Evolutionary conservation across 2,329 filamentous ascomycete species (phyloP).

Genomic region (Diplodia sapinea): DNA sequence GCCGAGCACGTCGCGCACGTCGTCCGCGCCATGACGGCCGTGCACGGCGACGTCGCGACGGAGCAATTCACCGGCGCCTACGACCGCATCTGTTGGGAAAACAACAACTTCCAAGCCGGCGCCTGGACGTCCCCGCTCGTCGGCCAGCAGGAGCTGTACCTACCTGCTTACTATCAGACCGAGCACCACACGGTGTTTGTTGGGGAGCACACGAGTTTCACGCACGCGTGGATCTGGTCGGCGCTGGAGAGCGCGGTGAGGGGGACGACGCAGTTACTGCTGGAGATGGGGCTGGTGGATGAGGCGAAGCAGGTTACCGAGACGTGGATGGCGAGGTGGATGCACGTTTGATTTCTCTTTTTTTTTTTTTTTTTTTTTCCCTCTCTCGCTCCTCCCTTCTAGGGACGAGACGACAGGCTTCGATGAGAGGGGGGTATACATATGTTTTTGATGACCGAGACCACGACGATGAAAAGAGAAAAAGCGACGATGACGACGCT

Average conservation of each 20-base stretch:
- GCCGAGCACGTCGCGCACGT: conserved; percentile 67
- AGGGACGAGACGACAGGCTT: too few species aligned
- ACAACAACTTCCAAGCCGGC: conserved; percentile 65
- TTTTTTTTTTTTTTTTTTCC: too few species aligned
- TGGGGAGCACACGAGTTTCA: conserved; percentile 71
- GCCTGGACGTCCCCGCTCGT: conserved; percentile 66
- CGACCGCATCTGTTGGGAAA: conserved; percentile 69
- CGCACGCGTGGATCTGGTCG: conserved; percentile 72
- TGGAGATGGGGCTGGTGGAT: conserved; percentile 70
- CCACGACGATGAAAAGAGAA: too few species aligned
- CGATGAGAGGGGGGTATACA: too few species aligned
- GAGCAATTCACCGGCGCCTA: conserved; percentile 70
- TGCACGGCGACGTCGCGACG: conserved; percentile 66
- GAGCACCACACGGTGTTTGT: conserved; percentile 72
- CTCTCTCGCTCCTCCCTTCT: too few species aligned
- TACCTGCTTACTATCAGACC: conserved; percentile 75
- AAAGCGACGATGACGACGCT: too few species aligned
- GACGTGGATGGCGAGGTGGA: conserved; percentile 74
- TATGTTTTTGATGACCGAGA: too few species aligned
- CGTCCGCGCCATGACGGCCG: conserved; percentile 69
- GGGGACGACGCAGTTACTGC: conserved; percentile 67
- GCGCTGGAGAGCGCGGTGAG: conserved; percentile 72
- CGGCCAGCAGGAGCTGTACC: conserved; percentile 71
- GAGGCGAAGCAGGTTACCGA: conserved; percentile 69
- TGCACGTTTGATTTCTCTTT: conserved; percentile 49